Conservation (phyloP, 495 filamentous ascomycete genomes). For the Aspergillus baeticus region DNA sequence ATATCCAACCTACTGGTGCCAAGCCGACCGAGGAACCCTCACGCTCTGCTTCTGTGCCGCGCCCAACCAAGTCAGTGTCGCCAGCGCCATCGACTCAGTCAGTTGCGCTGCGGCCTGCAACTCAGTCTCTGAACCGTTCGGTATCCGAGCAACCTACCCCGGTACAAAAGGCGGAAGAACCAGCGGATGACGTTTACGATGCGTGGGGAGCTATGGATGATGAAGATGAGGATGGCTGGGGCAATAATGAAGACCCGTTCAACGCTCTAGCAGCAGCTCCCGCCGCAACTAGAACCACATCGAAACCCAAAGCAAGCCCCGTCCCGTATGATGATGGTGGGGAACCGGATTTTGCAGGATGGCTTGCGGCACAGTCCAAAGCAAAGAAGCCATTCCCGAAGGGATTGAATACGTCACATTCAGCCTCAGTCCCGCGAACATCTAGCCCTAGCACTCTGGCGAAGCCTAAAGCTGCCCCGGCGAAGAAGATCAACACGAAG, state of each 20-base stretch:
- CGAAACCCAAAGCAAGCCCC: slow-evolving; percentile 30
- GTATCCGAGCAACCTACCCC: slow-evolving; percentile 40
- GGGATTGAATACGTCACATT: slow-evolving; percentile 60
- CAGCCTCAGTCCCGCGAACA: slow-evolving; percentile 25
- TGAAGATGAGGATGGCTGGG: slow-evolving; percentile 52
- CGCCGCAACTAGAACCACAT: slow-evolving; percentile 33
- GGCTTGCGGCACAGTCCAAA: slow-evolving; percentile 79
- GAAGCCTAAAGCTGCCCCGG: slow-evolving; percentile 37
- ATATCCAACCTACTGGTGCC: slow-evolving; percentile 61
- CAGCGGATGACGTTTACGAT: slow-evolving; percentile 57
- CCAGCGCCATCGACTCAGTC: slow-evolving; percentile 45
- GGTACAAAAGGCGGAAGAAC: slow-evolving; percentile 42
- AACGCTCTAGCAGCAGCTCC: slow-evolving; percentile 39
- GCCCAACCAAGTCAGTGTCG: slow-evolving; percentile 45
- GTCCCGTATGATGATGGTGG: slow-evolving; percentile 74
- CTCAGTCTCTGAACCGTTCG: slow-evolving; percentile 39
- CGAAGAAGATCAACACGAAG: slow-evolving; percentile 50
- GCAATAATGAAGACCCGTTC: slow-evolving; percentile 46
- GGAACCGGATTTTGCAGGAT: slow-evolving; percentile 91
- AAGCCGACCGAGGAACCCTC: slow-evolving; percentile 31
- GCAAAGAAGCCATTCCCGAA: slow-evolving; percentile 76
- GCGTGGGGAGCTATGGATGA: slow-evolving; percentile 74
- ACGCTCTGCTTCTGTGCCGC: slow-evolving; percentile 49
- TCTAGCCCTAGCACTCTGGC: slow-evolving; percentile 35
- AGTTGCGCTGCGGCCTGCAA: slow-evolving; percentile 38